Evolutionary conservation across 2,329 filamentous ascomycete genomes (phyloP).

Genomic region (Knoxdaviesia capensis): DNA sequence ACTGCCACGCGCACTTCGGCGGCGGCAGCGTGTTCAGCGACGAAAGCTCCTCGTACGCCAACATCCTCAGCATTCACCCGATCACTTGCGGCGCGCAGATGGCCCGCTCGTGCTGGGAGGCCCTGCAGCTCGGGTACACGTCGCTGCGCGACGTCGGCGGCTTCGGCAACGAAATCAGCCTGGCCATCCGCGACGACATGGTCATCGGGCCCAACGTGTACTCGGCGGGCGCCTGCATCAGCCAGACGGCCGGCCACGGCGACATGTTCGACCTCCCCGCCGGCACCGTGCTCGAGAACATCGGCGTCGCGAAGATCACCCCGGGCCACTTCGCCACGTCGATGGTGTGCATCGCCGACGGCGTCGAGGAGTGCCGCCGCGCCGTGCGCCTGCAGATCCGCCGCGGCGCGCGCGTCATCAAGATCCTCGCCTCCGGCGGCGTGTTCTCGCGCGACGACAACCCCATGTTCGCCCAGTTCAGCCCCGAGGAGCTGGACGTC

Average conservation of each 20-base stretch:
- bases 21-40: slow-evolving; percentile 11
- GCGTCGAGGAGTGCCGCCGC: slow-evolving; percentile 18
- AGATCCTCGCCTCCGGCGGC: slow-evolving; percentile 18
- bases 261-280: slow-evolving; percentile 16
- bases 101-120: slow-evolving; percentile 16
- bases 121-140: slow-evolving; percentile 25
- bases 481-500: slow-evolving; percentile 15
- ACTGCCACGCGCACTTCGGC: slow-evolving; percentile 27
- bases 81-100: slow-evolving; percentile 16
- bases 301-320: slow-evolving; percentile 12
- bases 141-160: slow-evolving; percentile 27
- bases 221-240: slow-evolving; percentile 20
- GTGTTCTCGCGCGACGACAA: slow-evolving; percentile 19
- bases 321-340: slow-evolving; percentile 12
- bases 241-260: slow-evolving; percentile 27
- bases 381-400: slow-evolving; percentile 19
- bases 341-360: slow-evolving; percentile 16
- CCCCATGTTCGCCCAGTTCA: slow-evolving; percentile 17
- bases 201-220: slow-evolving; percentile 28
- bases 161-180: slow-evolving; percentile 21
- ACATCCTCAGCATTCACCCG: slow-evolving; percentile 12
- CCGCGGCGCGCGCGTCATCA: slow-evolving; percentile 18
- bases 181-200: slow-evolving; percentile 20
- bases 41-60: slow-evolving; percentile 7
- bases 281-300: slow-evolving; percentile 13